Evolutionary conservation across 345 rosid genomes (phyloP), one percentile per base, ranked within the genome.

Genomic region (Physaria fendleri): DNA sequence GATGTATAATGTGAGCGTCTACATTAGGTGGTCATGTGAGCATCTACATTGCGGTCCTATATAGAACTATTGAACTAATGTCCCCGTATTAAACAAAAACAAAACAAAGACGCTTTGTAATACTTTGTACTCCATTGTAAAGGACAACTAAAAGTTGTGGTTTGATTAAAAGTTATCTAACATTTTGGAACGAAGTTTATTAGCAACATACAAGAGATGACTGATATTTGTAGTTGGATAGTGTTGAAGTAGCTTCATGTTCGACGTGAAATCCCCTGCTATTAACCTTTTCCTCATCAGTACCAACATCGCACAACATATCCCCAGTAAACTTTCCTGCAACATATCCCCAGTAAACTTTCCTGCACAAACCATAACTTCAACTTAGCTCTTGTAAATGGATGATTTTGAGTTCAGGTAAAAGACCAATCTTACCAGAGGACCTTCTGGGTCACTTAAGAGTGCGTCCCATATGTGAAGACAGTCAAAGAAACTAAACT

Each of bases 401-500:
- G n/a, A n/a, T n/a, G n/a, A n/a, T n/a, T n/a, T n/a, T n/a, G n/a
- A n/a, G n/a, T n/a, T 62, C 22, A 18, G 7, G 33, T 28, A n/a
- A 13, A 39, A 28, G 0, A 2, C 30, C 49, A 21, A 63, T 62
- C 73, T 43, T 77, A 92, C 98, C 91, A 81, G 87, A 52, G 91
- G 95, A 45, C 98, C 97, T 65, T 86, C 97, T 8, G 93, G 90
- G 56, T 92, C 97, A 28, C 97, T 86, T 35, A 92, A 79, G 61
- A 92, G 95, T 3, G 90, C 82, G 68, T 92, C 97, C 98, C 98
- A 92, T 51, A 92, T 81, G 71, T 84, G 95, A 70, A 91, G 92
- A 70, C 95, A 67, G 62, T 85, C 98, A 0, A 85, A 81, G 58
- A 91, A 91, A 75, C 87, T 78, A 82, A 88, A 92, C 52, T 92